A percentile compares a stretch with the other conserved stretches of the same genome.
These are phyloP conservation scores for Dendryphion nanum DNA, from an alignment of 2,329 filamentous ascomycete genomes.

Conservation along the genomic window DNA sequence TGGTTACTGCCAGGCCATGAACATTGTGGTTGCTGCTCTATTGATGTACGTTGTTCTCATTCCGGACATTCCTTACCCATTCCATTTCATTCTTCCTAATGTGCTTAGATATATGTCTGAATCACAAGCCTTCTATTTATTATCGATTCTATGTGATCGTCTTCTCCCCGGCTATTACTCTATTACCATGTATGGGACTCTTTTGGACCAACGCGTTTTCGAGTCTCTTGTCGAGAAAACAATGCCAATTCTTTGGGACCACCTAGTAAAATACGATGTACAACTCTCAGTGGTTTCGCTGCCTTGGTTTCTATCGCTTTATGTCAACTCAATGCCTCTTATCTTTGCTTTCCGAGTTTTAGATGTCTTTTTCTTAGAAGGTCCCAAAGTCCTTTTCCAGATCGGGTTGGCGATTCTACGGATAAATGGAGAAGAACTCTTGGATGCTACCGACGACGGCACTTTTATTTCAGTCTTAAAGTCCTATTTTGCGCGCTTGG, in stretches of 20 bases:
- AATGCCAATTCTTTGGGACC: slow-evolving; percentile 97
- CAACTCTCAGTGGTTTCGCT: slow-evolving; percentile 96
- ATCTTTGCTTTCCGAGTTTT: slow-evolving; percentile 96
- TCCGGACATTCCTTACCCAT: too few relatives aligned
- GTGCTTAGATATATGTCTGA: slow-evolving; percentile 82
- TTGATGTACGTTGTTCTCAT: slow-evolving; percentile 67
- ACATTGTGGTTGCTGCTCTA: slow-evolving; percentile 96
- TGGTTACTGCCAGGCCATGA: slow-evolving; percentile 99
- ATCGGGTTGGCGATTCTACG: slow-evolving; percentile 94
- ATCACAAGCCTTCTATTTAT: slow-evolving; percentile 88
- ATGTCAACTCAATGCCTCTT: slow-evolving; percentile 99
- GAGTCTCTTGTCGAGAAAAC: slow-evolving; percentile 98
- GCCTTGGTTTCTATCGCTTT: slow-evolving; percentile 96
- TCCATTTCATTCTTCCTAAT: slow-evolving; percentile 22
- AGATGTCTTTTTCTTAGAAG: slow-evolving; percentile 97
- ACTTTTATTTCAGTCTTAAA: slow-evolving; percentile 97
- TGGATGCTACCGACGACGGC: slow-evolving; percentile 91
- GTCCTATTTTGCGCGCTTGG: slow-evolving; percentile 86
- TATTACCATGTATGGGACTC: slow-evolving; percentile 97
- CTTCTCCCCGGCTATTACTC: slow-evolving; percentile 96
- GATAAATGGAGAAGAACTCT: slow-evolving; percentile 92
- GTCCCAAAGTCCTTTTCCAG: slow-evolving; percentile 95
- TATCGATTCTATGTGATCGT: slow-evolving; percentile 88
- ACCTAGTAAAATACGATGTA: slow-evolving; percentile 94
- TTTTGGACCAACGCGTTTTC: slow-evolving; percentile 95